Conservation (phyloP, 1,284 basidiomycete genomes). For the Farysia itapuensis region DNA sequence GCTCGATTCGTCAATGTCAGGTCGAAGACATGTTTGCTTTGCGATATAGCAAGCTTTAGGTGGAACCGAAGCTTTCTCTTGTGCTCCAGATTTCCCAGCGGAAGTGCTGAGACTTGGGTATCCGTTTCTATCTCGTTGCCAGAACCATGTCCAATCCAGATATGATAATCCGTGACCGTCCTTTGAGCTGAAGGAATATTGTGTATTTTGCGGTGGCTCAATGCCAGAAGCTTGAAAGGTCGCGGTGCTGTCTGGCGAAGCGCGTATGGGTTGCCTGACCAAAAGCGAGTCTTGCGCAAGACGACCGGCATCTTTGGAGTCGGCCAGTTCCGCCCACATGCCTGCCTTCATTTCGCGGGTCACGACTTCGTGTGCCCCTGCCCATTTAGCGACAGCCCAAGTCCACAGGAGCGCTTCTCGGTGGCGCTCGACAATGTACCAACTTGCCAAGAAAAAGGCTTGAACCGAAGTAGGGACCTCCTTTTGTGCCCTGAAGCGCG, state of each 20-base stretch:
- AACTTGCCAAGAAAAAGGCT: constrained; percentile 50
- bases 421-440: constrained; percentile 43
- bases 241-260: constrained; percentile 6
- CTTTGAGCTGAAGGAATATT: constrained; percentile 35
- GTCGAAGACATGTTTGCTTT: constrained; percentile 5
- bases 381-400: constrained; percentile 46
- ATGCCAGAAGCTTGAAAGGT: constrained; percentile 15
- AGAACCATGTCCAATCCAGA: constrained; percentile 36
- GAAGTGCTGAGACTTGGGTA: constrained; percentile 29
- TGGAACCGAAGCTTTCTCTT: neutral
- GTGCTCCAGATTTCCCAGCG: neutral
- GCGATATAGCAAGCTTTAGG: constrained; percentile 11
- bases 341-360: constrained; percentile 44
- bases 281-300: neutral
- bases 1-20: constrained; percentile 3
- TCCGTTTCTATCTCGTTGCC: constrained; percentile 23
- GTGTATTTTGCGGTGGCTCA: constrained; percentile 23
- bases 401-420: constrained; percentile 48
- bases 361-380: constrained; percentile 55
- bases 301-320: neutral
- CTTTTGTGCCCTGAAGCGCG: constrained; percentile 45
- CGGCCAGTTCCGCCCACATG: constrained; percentile 61
- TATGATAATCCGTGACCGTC: constrained; percentile 37
- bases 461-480: constrained; percentile 60
- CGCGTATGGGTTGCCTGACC: constrained; percentile 9